These are phyloP conservation scores for Fraxinus platypoda DNA, from an alignment of 305 asterid species.

Conservation along the genomic window DNA sequence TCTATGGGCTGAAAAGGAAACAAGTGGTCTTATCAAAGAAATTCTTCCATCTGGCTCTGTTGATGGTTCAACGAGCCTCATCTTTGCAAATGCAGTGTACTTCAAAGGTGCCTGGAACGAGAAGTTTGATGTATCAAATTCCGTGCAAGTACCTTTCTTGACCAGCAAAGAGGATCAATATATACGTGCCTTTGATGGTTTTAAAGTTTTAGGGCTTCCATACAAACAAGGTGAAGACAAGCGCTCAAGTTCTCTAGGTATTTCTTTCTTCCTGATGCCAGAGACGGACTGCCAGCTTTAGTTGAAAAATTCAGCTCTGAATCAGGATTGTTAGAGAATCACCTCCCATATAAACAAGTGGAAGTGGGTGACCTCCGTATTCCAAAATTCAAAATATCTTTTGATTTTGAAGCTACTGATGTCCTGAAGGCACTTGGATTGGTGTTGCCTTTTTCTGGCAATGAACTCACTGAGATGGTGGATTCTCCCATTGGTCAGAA, in stretches of 20 bases:
- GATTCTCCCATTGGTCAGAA: background rate
- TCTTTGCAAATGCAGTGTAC: too few species aligned
- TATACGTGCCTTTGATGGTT: background rate
- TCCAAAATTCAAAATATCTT: slow-evolving; percentile 18
- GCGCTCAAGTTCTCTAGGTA: background rate
- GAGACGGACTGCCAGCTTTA: slow-evolving; percentile 18
- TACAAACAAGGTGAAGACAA: background rate
- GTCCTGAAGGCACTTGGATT: slow-evolving; percentile 3
- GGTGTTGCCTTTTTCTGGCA: background rate
- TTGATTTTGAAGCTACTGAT: slow-evolving; percentile 1
- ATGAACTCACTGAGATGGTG: background rate
- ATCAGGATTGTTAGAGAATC: slow-evolving; percentile 11
- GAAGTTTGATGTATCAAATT: slow-evolving; percentile 6
- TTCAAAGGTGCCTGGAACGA: slow-evolving; percentile 13
- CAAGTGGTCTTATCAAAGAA: slow-evolving; percentile 39
- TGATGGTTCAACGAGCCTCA: background rate
- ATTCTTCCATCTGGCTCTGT: slow-evolving; percentile 2
- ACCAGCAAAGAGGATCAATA: slow-evolving; percentile 3
- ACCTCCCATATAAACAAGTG: slow-evolving; percentile 6
- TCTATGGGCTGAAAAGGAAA: slow-evolving; percentile 42
- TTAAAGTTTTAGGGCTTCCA: slow-evolving; percentile 14
- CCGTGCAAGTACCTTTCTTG: slow-evolving; percentile 10
- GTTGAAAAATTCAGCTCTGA: slow-evolving; percentile 11
- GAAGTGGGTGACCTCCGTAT: slow-evolving; percentile 4
- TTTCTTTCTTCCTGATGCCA: slow-evolving; percentile 10